phyloP scores from a whole-genome alignment of 345 rosid genomes.

The Microcos paniculata region DNA sequence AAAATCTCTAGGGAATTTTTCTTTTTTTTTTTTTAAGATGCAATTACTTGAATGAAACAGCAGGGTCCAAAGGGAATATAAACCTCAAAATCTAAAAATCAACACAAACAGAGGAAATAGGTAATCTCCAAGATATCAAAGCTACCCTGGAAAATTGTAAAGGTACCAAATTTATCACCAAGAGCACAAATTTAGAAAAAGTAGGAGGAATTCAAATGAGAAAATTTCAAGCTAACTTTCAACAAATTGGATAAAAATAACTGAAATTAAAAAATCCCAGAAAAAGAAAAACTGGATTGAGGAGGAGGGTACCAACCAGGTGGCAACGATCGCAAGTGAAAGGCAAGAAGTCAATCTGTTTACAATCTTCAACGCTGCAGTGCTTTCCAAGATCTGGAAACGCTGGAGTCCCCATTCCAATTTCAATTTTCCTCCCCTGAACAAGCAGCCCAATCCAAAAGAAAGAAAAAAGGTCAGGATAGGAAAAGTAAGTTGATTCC shows the following conservation, averaged over 20 bases:
- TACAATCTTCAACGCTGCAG: constrained; percentile 76
- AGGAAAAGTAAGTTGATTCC: neutral
- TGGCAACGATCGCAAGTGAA: constrained; percentile 94
- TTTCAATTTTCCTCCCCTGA: neutral
- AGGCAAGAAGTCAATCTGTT: constrained; percentile 90
- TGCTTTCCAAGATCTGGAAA: constrained; percentile 97
- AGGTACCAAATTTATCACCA: too few species aligned
- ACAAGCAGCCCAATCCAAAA: constrained; percentile 1
- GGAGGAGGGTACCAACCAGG: constrained; percentile 35
- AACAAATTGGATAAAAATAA: neutral
- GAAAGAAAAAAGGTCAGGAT: neutral
- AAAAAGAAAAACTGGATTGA: neutral
- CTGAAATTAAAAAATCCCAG: neutral
- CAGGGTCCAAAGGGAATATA: neutral
- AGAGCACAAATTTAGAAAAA: too few species aligned
- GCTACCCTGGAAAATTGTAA: neutral
- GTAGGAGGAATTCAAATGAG: too few species aligned
- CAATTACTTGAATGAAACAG: neutral
- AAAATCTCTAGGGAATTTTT: neutral
- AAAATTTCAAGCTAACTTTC: neutral
- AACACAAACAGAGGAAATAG: neutral
- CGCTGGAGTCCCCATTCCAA: constrained; percentile 87
- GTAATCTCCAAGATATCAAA: neutral
- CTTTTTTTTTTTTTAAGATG: neutral
- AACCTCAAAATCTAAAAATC: neutral